Evolutionary conservation across 805 yeast species (phyloP).

Genomic region (Candida rishiriensis): DNA sequence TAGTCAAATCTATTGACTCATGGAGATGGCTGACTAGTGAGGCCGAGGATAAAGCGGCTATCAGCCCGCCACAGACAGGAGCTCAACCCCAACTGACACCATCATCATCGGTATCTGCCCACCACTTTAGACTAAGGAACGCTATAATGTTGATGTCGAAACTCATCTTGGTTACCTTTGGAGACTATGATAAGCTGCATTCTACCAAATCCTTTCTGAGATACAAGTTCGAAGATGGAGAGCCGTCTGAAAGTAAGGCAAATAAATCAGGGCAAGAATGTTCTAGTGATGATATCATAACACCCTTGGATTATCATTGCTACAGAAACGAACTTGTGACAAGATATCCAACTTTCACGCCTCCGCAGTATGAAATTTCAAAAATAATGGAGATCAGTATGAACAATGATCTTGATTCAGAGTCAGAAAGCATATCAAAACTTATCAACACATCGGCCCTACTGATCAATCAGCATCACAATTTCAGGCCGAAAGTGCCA

Average conservation of each 20-base stretch:
- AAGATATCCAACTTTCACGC: conserved; percentile 67
- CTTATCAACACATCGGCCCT: conserved; percentile 24
- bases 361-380: conserved; percentile 47
- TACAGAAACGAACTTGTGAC: conserved; percentile 70
- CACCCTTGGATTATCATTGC: conserved; percentile 82
- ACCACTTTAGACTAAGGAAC: conserved; percentile 47
- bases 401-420: conserved; percentile 12
- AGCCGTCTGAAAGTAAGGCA: not conserved
- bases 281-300: conserved; percentile 35
- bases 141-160: conserved; percentile 52
- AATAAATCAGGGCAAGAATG: not conserved
- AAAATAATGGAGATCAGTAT: conserved; percentile 34
- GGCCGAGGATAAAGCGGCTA: conserved; percentile 15
- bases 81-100: not conserved
- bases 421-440: conserved; percentile 13
- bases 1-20: conserved; percentile 51
- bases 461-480: conserved; percentile 29
- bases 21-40: conserved; percentile 55
- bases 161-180: conserved; percentile 56
- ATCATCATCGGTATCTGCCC: conserved; percentile 9
- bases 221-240: conserved; percentile 31
- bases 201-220: conserved; percentile 44
- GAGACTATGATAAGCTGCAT: conserved; percentile 40
- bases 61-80: conserved; percentile 5
- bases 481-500: conserved; percentile 28